phyloP scores from a whole-genome alignment of 495 filamentous ascomycete genomes.

The Lichina pygmaea region DNA sequence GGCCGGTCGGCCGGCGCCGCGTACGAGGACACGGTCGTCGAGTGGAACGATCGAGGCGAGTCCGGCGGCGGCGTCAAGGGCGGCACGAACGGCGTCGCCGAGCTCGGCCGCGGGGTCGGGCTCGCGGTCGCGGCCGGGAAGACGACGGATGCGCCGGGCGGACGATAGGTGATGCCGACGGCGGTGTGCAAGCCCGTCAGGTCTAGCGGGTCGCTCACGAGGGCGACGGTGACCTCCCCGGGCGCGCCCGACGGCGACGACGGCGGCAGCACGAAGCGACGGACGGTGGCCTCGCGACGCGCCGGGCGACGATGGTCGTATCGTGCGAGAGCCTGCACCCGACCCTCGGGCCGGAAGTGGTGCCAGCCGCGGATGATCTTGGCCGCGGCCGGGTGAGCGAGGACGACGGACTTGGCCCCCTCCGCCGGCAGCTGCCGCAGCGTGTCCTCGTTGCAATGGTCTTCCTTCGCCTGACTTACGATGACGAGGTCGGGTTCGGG shows the following conservation, averaged over 20 bases:
- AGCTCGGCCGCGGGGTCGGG: neutral
- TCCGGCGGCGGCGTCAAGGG: neutral
- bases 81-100: neutral
- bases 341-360: constrained; percentile 25
- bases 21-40: constrained; percentile 1
- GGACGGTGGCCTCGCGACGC: neutral
- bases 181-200: constrained; percentile 33
- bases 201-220: constrained; percentile 32
- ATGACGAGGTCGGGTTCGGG: constrained; percentile 35
- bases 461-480: constrained; percentile 40
- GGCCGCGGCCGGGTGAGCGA: constrained; percentile 36
- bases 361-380: constrained; percentile 34
- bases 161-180: constrained; percentile 41
- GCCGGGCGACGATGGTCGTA: constrained; percentile 4
- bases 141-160: constrained; percentile 14
- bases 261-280: constrained; percentile 19
- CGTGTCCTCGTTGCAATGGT: constrained; percentile 44
- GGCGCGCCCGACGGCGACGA: constrained; percentile 16
- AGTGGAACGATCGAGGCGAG: neutral
- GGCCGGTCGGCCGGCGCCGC: constrained; percentile 4
- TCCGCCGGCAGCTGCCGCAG: constrained; percentile 26
- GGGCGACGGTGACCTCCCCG: constrained; percentile 39
- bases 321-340: constrained; percentile 25
- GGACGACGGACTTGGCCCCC: constrained; percentile 23
- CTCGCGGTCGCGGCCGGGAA: neutral